Evolutionary conservation across 257 asterid genomes (phyloP).

Genomic region (Petunia secreta): DNA sequence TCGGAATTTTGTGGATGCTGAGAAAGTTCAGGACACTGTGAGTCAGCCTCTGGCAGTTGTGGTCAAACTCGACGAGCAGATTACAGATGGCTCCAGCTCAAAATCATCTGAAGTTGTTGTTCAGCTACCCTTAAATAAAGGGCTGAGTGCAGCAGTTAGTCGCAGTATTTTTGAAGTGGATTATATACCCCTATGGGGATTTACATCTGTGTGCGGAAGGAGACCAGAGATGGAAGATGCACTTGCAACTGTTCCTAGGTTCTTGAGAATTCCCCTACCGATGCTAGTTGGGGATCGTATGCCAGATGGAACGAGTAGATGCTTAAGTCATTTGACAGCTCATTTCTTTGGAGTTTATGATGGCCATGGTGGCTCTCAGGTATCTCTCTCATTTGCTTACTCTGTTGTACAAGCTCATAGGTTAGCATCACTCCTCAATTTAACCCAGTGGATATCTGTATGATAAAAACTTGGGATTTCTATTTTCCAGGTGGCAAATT

Average conservation of each 20-base stretch:
- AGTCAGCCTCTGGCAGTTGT: slow-evolving; percentile 41
- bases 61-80: slow-evolving; percentile 37
- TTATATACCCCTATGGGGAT: slow-evolving; percentile 91
- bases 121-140: slow-evolving; percentile 44
- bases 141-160: slow-evolving; percentile 35
- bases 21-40: slow-evolving; percentile 36
- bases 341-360: slow-evolving; percentile 97
- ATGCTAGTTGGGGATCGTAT: slow-evolving; percentile 61
- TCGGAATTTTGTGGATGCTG: slow-evolving; percentile 41
- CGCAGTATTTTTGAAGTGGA: slow-evolving; percentile 90
- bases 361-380: slow-evolving; percentile 99
- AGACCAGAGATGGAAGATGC: slow-evolving; percentile 98
- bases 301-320: slow-evolving; percentile 48
- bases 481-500: slow-evolving; percentile 75
- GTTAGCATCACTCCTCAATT: background rate
- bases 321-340: slow-evolving; percentile 68
- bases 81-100: slow-evolving; percentile 43
- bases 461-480: slow-evolving; percentile 14
- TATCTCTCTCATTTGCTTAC: slow-evolving; percentile 28
- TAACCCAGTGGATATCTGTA: background rate
- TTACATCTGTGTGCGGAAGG: slow-evolving; percentile 80
- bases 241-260: slow-evolving; percentile 64
- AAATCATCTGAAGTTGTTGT: slow-evolving; percentile 39
- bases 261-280: slow-evolving; percentile 62
- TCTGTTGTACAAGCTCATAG: background rate